A percentile compares a stretch with the other conserved stretches of the same genome.
phyloP scores from a whole-genome alignment of 2,329 filamentous ascomycete genomes.

The Fusarium odoratissimum region DNA sequence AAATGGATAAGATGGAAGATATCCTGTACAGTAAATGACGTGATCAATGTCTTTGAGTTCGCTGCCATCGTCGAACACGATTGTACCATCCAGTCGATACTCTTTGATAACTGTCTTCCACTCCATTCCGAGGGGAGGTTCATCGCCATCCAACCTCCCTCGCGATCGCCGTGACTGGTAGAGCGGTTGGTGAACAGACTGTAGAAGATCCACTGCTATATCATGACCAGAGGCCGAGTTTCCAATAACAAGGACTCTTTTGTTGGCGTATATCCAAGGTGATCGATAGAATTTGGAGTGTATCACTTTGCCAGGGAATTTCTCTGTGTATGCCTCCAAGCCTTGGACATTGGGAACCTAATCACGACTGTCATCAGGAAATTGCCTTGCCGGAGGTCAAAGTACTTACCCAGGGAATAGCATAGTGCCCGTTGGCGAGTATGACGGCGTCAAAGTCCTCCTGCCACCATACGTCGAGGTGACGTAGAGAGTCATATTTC shows the following conservation, averaged over 20 bases:
- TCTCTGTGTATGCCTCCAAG: conserved; percentile 52
- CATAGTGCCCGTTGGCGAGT: conserved; percentile 58
- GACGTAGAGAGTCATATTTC: conserved; percentile 55
- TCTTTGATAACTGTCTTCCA: conserved; percentile 66
- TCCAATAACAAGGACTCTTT: conserved; percentile 55
- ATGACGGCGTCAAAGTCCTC: conserved; percentile 61
- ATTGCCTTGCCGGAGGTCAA: fast-evolving
- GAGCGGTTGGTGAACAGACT: conserved; percentile 55
- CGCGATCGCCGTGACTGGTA: conserved; percentile 63
- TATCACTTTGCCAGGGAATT: conserved; percentile 54
- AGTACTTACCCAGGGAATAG: conserved; percentile 57
- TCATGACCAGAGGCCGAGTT: conserved; percentile 60
- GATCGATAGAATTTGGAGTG: conserved; percentile 61
- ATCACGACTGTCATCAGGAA: not conserved
- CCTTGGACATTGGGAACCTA: conserved; percentile 61
- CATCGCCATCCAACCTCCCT: conserved; percentile 62
- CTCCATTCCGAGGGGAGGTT: conserved; percentile 58
- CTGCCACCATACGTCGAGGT: conserved; percentile 65
- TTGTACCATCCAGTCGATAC: conserved; percentile 55
- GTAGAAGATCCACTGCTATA: conserved; percentile 52
- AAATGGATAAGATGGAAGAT: conserved; percentile 57
- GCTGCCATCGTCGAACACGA: conserved; percentile 56
- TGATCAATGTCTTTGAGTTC: conserved; percentile 52
- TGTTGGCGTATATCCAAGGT: conserved; percentile 47
- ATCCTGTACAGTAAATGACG: conserved; percentile 58